A percentile compares a stretch with the other conserved stretches of the same genome.
These are phyloP conservation scores for Aspergillus sp. DNA, from an alignment of 2,329 filamentous ascomycete genomes.

Conservation along the genomic window DNA sequence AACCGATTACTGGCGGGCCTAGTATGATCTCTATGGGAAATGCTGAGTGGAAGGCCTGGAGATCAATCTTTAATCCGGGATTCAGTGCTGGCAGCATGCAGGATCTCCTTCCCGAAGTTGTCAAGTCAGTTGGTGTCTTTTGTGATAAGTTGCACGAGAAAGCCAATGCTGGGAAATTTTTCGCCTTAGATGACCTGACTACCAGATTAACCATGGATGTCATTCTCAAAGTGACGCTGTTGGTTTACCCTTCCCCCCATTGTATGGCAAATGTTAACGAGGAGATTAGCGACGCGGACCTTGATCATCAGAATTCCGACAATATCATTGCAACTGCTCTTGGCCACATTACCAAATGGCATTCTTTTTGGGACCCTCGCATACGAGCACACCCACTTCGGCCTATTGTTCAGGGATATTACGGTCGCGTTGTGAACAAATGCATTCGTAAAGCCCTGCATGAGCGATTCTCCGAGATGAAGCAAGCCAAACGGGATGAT, in stretches of 20 bases:
- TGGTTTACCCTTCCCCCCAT: not conserved
- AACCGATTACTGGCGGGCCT: slow-evolving; percentile 9
- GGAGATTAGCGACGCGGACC: not conserved
- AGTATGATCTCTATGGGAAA: slow-evolving; percentile 10
- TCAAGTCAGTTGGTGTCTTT: slow-evolving; percentile 6
- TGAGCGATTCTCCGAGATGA: not conserved
- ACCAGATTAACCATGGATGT: slow-evolving; percentile 9
- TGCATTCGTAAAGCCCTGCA: slow-evolving; percentile 4
- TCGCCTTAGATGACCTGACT: slow-evolving; percentile 8
- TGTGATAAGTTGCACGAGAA: slow-evolving; percentile 1
- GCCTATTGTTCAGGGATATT: not conserved
- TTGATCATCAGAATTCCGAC: slow-evolving; percentile 6
- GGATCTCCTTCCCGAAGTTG: slow-evolving; percentile 4
- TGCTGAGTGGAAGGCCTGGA: slow-evolving; percentile 7
- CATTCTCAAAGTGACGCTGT: slow-evolving; percentile 12
- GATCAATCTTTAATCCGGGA: slow-evolving; percentile 10
- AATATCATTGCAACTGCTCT: slow-evolving; percentile 9
- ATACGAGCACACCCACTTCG: not conserved
- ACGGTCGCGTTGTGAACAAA: slow-evolving; percentile 2
- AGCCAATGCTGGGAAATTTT: not conserved
- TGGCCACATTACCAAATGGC: slow-evolving; percentile 1
- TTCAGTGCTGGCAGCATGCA: slow-evolving; percentile 7
- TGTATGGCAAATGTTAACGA: not conserved
- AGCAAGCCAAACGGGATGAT: not conserved
- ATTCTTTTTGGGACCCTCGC: slow-evolving; percentile 4